Evolutionary conservation across 768 basidiomycete genomes (phyloP).

Genomic region (Stropharia rugosoannulata): DNA sequence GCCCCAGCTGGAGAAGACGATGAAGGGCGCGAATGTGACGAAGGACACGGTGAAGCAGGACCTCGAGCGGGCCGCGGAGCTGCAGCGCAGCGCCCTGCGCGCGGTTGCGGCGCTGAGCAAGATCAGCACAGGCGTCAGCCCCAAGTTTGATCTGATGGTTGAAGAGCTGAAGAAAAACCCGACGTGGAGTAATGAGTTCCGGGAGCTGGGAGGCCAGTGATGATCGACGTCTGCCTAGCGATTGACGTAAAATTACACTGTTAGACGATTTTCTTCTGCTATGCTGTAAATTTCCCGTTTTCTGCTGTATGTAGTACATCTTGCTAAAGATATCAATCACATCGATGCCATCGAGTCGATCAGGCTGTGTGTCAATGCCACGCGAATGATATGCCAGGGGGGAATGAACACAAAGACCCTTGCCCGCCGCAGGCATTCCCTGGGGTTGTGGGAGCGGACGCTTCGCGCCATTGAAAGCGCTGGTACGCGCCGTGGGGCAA

Average conservation of each 20-base stretch:
- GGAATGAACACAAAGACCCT: background rate
- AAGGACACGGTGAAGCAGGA: constrained; percentile 98
- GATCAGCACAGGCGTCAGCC: constrained; percentile 60
- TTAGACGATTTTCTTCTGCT: background rate
- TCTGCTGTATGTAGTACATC: background rate
- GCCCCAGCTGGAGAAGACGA: constrained; percentile 80
- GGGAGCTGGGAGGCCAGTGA: constrained; percentile 44
- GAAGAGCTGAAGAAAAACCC: constrained; percentile 66
- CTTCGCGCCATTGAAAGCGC: too few relatives aligned
- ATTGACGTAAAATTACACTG: background rate
- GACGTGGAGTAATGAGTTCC: constrained; percentile 70
- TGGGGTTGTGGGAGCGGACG: too few relatives aligned
- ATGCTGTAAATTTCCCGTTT: background rate
- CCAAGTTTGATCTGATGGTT: constrained; percentile 79
- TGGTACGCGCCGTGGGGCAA: too few relatives aligned
- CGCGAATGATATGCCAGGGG: background rate
- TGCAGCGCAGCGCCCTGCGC: constrained; percentile 87
- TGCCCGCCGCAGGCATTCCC: background rate
- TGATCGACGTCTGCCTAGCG: background rate
- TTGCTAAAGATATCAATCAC: background rate
- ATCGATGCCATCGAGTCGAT: background rate
- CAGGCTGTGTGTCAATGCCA: background rate
- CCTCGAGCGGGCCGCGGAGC: constrained; percentile 81
- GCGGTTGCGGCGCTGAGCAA: constrained; percentile 87
- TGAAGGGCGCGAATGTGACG: constrained; percentile 85